Conservation (phyloP, 768 basidiomycete species). For the Boletales sp. region DNA sequence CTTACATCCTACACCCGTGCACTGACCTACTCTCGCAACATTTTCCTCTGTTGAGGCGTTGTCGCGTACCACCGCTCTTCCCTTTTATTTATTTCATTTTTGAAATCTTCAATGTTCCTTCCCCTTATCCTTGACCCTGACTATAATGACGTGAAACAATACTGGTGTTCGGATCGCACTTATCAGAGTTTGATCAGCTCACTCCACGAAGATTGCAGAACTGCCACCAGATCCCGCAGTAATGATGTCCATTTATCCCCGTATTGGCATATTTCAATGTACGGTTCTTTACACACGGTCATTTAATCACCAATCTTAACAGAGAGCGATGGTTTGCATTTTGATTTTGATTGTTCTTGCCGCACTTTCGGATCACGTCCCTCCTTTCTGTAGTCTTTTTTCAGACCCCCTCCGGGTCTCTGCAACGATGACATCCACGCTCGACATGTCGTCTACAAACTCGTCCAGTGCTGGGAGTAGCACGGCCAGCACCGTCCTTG, state of each 20-base stretch:
- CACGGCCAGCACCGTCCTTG: background rate
- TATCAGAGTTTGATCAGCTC: conserved; percentile 20
- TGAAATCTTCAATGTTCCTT: background rate
- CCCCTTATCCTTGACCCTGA: conserved; percentile 11
- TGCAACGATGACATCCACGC: conserved; percentile 3
- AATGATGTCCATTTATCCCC: conserved; percentile 9
- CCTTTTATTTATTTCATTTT: background rate
- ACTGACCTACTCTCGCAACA: too few relatives aligned
- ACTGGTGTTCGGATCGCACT: conserved; percentile 6
- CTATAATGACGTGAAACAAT: background rate
- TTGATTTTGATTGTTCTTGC: conserved; percentile 13
- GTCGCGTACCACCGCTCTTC: background rate
- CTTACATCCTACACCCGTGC: too few relatives aligned
- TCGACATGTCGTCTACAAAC: conserved; percentile 9
- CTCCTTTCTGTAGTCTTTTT: conserved; percentile 2
- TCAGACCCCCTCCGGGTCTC: conserved; percentile 4
- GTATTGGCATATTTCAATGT: conserved; percentile 5
- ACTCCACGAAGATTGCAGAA: background rate
- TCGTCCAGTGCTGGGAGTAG: background rate
- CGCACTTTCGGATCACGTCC: conserved; percentile 2
- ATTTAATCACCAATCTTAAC: conserved; percentile 19
- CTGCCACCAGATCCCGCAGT: background rate
- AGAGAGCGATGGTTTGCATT: background rate
- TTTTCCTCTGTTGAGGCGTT: too few relatives aligned
- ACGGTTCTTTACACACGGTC: conserved; percentile 20